These are phyloP conservation scores for Canariomyces notabilis DNA, from an alignment of 2,329 filamentous ascomycete genomes.

Conservation along the genomic window DNA sequence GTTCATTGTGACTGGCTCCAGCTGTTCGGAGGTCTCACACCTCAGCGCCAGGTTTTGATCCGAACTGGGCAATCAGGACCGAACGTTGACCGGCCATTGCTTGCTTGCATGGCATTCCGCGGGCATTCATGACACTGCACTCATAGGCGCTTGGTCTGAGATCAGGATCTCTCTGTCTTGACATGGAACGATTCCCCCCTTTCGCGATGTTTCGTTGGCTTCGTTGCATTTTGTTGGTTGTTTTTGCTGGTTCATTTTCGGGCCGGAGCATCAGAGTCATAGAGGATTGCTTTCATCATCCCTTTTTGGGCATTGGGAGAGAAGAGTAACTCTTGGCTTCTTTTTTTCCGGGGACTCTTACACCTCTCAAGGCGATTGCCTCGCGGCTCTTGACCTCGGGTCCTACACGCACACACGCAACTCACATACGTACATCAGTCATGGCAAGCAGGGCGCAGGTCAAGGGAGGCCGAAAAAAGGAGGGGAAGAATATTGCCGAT, in stretches of 20 bases:
- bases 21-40: constrained; percentile 13
- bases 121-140: constrained; percentile 19
- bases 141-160: constrained; percentile 17
- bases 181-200: constrained; percentile 18
- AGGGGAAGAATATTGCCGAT: constrained; percentile 9
- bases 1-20: not conserved
- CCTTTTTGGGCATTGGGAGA: constrained; percentile 14
- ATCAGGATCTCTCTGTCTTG: constrained; percentile 12
- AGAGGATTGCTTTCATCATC: constrained; percentile 17
- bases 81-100: constrained; percentile 21
- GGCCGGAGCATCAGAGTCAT: constrained; percentile 13
- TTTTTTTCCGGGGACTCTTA: constrained; percentile 1
- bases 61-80: constrained; percentile 1
- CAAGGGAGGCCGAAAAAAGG: constrained; percentile 6
- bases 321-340: constrained; percentile 12
- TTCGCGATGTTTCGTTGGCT: constrained; percentile 8
- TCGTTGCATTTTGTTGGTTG: constrained; percentile 14
- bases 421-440: constrained; percentile 8
- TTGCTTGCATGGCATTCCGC: constrained; percentile 26
- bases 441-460: constrained; percentile 23
- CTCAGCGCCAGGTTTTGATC: constrained; percentile 10
- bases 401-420: constrained; percentile 19
- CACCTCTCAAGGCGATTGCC: constrained; percentile 13
- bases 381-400: constrained; percentile 18
- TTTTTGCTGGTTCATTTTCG: constrained; percentile 13